Evolutionary conservation across 805 yeast genomes (phyloP).

Genomic region (Candida taoyuanica): DNA sequence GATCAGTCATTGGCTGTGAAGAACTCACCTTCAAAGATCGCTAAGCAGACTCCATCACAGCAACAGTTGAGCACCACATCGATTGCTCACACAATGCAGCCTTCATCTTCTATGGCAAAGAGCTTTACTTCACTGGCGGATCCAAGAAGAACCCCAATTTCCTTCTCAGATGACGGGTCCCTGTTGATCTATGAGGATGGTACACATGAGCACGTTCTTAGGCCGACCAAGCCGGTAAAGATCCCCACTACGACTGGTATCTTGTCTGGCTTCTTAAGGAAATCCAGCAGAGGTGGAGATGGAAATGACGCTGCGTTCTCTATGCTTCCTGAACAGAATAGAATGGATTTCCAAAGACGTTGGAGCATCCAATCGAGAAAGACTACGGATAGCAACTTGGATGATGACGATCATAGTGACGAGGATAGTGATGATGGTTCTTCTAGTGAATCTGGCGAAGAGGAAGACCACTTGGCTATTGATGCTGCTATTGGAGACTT

Average conservation of each 20-base stretch:
- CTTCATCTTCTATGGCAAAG: too few relatives aligned
- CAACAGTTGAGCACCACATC: conserved; percentile 1
- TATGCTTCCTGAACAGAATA: conserved; percentile 26
- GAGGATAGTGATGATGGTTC: conserved; percentile 9
- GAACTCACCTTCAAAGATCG: too few relatives aligned
- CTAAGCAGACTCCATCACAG: neutral
- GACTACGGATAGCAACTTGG: conserved; percentile 20
- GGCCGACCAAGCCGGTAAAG: conserved; percentile 23
- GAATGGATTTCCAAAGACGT: conserved; percentile 27
- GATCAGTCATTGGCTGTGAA: neutral
- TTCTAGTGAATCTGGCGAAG: conserved; percentile 5
- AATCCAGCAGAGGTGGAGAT: conserved; percentile 9
- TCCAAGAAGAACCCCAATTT: neutral
- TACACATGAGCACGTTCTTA: conserved; percentile 24
- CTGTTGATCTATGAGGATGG: conserved; percentile 22
- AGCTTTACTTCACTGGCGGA: too few relatives aligned
- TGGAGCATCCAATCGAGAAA: conserved; percentile 26
- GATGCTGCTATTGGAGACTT: conserved; percentile 45
- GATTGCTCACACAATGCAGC: too few relatives aligned
- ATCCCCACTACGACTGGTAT: conserved; percentile 19
- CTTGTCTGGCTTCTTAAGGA: conserved; percentile 23
- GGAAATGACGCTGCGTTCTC: conserved; percentile 25
- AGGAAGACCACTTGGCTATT: conserved; percentile 10
- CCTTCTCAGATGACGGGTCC: conserved; percentile 14
- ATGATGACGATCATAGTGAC: conserved; percentile 9